Base-by-base conservation (phyloP, 1,139 yeast genomes). In the Taiozyma sp. region DNA sequence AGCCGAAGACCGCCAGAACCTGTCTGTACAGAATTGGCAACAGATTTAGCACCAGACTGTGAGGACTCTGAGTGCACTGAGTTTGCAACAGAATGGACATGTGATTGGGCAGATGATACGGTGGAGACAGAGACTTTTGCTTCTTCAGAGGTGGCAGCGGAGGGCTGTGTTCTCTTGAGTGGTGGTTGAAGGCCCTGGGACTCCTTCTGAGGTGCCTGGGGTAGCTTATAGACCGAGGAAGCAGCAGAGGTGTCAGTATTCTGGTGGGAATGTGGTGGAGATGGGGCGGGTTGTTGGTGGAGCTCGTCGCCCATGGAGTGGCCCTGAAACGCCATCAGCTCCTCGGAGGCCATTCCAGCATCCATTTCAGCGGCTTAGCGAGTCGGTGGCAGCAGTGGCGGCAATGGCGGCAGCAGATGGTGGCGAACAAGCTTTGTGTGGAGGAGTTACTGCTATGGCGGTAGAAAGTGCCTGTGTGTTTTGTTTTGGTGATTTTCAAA, bases 1-100 rank as follows among this genome's bases (percentile, higher is more conserved):
- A 62, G 48, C 3, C 60, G 49, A 12, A 62, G 55, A 0, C 60
- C 64, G 8, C 54, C 52, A 4, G 55, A 46, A 1, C 58, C 56
- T 3, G 61, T 55, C 10, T 52, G 57, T 2, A 62, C 57, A 1
- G 60, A 46, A 34, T 47, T 53, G 12, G 49, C 4, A 8, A 29
- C 30, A 12, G 23, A 4, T 16, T 19, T 8, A 28, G 36, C 22
- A 24, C 14, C 32, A 22, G 34, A 38, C 13, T 23, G 38, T 4
- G 41, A 46, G 13, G 16, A 12, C 1, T 46, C 45, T 16, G 47
- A 42, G 10, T 44, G 41, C 9, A 47, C 42, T 1, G 55, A 52
- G 28, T 41, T 52, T 4, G 55, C 43, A 10, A 48, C 47, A 23
- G 54, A 51, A 12, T 43, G 44, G 7, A 47, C 23, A n/a, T 48